A percentile compares a stretch with the other conserved stretches of the same genome.
These are phyloP conservation scores for Sporobolomyces roseus DNA, from an alignment of 768 basidiomycete genomes.

Conservation along the genomic window DNA sequence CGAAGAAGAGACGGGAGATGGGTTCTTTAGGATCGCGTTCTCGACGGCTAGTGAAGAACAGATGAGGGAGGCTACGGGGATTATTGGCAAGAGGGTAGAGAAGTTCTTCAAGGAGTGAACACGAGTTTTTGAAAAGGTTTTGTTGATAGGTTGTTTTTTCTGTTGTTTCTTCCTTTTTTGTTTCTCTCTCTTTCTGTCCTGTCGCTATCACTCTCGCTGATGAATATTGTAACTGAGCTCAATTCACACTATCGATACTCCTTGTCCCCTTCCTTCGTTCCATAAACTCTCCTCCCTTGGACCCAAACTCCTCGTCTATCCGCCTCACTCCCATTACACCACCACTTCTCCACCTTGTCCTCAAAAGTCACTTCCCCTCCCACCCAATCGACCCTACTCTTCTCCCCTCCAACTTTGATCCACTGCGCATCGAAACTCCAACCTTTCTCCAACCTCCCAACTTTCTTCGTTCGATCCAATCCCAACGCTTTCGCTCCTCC, in stretches of 20 bases:
- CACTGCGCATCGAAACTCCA: constrained; percentile 49
- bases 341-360: constrained; percentile 81
- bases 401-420: constrained; percentile 45
- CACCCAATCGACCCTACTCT: constrained; percentile 57
- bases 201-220: not conserved
- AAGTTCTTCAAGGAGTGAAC: constrained; percentile 22
- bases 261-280: no score
- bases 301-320: constrained; percentile 73
- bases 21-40: constrained; percentile 38
- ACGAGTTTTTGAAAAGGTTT: not conserved
- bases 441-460: constrained; percentile 45
- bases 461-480: constrained; percentile 47
- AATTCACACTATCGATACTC: no score
- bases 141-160: not conserved
- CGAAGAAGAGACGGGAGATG: constrained; percentile 9
- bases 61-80: constrained; percentile 18
- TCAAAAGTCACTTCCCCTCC: constrained; percentile 54
- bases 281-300: constrained; percentile 30
- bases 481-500: constrained; percentile 72
- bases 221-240: no score
- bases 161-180: not conserved
- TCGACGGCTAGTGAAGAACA: constrained; percentile 15
- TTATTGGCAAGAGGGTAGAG: constrained; percentile 2
- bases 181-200: not conserved
- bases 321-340: constrained; percentile 69